Evolutionary conservation across 2,329 filamentous ascomycete genomes (phyloP), one percentile per base, ranked within the genome.

Genomic region (Fusarium algeriense): DNA sequence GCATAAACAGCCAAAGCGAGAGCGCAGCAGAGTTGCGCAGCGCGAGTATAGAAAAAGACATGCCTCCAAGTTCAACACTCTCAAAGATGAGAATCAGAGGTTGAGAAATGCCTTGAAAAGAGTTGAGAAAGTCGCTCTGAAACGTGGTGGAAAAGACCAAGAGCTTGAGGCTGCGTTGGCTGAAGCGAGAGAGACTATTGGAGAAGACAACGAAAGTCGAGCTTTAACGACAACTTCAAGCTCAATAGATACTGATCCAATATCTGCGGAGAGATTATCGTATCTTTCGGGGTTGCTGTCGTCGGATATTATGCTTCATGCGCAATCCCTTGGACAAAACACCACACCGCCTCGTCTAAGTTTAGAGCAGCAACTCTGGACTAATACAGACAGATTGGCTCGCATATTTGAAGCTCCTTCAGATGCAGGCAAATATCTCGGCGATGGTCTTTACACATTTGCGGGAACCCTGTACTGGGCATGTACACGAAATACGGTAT

Each of bases 21-120:
- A 77, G 56, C 71, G 75, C 41, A 75, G 75, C 41, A 74, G 69
- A 54, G 44, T 74, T 32, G 75, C 75, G 7, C 75, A 77, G 55
- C 70, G 75, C 20, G 73, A 77, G 28, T 77, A 77, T 54, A 71
- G 75, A 14, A 77, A 77, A 26, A 68, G 75, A 3, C 75, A 77
- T 53, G 73, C 67, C 7, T 74, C 73, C 30, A 74, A 60, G 35
- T 77, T 77, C 37, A 69, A 71, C 30, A 69, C 32, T 5, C 69
- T 77, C n/a, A 69, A 76, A 44, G 75, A 77, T 7, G 75, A 77
- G 32, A 77, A 77, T 3, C 66, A 67, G 45, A 67, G 63, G n/a
- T 41, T 77, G 30, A 70, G 64, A 35, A 61, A 76, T 41, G 75
- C 74, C 7, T 63, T 77, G 26, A 67, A 60, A 20, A 64, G 61